Evolutionary conservation across 768 basidiomycete genomes (phyloP).

Genomic region (Panus rudis): DNA sequence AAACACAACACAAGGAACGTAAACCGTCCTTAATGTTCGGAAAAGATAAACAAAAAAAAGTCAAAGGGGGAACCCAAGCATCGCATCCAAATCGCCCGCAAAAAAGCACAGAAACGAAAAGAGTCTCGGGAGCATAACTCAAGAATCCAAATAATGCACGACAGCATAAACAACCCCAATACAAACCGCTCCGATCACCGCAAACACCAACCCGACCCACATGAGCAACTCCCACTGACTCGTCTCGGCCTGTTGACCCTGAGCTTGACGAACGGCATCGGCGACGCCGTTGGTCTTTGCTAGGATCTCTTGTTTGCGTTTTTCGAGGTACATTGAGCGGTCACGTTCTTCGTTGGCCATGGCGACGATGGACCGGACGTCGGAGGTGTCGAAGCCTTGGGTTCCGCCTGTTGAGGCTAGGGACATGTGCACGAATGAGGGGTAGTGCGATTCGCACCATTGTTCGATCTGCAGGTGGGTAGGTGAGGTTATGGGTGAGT

Average conservation of each 20-base stretch:
- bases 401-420: conserved; percentile 2
- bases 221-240: conserved; percentile 1
- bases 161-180: conserved; percentile 1
- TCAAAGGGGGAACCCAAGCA: no score
- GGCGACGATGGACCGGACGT: conserved; percentile 51
- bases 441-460: conserved; percentile 92
- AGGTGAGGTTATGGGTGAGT: conserved; percentile 1
- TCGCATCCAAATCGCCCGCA: no score
- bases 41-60: no score
- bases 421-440: conserved; percentile 66
- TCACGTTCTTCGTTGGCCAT: conserved; percentile 37
- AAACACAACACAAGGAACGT: no score
- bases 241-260: not conserved
- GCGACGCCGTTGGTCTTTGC: conserved; percentile 2
- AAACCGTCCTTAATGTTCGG: no score
- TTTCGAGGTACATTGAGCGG: conserved; percentile 21
- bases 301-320: conserved; percentile 19
- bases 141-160: no score
- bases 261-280: conserved; percentile 1
- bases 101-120: no score
- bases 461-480: conserved; percentile 64
- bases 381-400: conserved; percentile 36
- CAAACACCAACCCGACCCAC: not conserved
- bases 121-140: no score
- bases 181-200: not conserved